These are phyloP conservation scores for Saturnispora hagleri DNA, from an alignment of 805 yeast species.

Conservation along the genomic window DNA sequence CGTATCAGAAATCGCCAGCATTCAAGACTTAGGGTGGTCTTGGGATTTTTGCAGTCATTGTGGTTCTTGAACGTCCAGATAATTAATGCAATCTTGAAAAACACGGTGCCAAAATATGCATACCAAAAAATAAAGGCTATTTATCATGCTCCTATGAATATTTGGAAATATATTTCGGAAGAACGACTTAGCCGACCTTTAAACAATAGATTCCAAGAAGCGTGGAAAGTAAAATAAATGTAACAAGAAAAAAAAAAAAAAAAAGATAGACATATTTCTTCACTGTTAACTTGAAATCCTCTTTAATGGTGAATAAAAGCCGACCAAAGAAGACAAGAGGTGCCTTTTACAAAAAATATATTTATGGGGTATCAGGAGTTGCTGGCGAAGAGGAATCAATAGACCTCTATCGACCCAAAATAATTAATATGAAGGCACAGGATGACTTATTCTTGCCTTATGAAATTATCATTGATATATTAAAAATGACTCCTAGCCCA, in stretches of 20 bases:
- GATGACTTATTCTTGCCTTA: constrained; percentile 32
- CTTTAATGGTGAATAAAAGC: constrained; percentile 70
- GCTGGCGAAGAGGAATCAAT: constrained; percentile 5
- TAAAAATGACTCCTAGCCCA: constrained; percentile 25
- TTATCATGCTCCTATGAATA: neutral
- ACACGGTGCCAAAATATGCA: neutral
- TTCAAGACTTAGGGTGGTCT: neutral
- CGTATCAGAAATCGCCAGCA: constrained; percentile 3
- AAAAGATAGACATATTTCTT: neutral
- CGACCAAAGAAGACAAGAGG: constrained; percentile 78
- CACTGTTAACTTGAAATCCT: neutral
- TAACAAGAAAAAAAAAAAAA: neutral
- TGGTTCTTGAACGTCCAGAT: neutral
- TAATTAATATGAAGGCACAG: neutral
- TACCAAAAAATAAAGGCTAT: neutral
- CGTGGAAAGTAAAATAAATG: too few relatives aligned
- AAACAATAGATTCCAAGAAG: neutral
- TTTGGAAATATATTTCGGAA: neutral
- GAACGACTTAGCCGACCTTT: neutral
- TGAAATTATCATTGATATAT: constrained; percentile 38
- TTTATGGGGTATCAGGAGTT: constrained; percentile 31
- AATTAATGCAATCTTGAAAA: neutral
- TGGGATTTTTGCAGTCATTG: constrained; percentile 1
- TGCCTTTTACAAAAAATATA: constrained; percentile 65
- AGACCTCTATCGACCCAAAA: constrained; percentile 10